Percentiles rank a stretch among this genome's conserved stretches.
These are phyloP conservation scores for Spergularia azorica DNA, from an alignment of 179 eudicot genomes.

Conservation along the genomic window DNA sequence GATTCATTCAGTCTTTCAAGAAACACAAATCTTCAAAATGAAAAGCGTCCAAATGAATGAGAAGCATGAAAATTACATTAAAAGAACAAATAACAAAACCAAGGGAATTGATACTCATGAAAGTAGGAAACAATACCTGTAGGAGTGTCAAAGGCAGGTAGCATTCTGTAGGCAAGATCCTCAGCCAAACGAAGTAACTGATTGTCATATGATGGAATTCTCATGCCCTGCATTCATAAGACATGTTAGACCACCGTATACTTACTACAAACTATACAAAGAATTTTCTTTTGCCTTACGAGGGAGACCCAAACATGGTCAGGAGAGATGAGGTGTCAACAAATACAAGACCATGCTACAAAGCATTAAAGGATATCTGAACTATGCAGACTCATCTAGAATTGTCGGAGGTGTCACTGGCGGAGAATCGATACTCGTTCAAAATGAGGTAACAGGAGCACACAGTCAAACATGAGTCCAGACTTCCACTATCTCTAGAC, in stretches of 20 bases:
- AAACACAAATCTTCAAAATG: background rate
- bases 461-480: too few species aligned
- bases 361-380: background rate
- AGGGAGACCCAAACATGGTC: background rate
- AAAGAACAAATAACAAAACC: background rate
- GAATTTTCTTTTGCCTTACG: background rate
- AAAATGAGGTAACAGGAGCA: too few species aligned
- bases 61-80: background rate
- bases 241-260: background rate
- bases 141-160: slow-evolving; percentile 99
- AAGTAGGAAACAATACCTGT: slow-evolving; percentile 53
- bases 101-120: background rate
- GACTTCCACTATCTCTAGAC: too few species aligned
- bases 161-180: slow-evolving; percentile 80
- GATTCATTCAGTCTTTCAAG: background rate
- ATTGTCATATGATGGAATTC: slow-evolving; percentile 79
- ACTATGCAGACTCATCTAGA: too few species aligned
- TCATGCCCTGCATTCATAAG: slow-evolving; percentile 73
- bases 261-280: background rate
- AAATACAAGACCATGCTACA: background rate
- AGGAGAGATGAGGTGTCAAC: background rate
- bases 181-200: slow-evolving; percentile 89
- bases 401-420: too few species aligned
- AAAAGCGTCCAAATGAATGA: background rate
- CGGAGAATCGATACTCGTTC: too few species aligned